Conservation (phyloP, 768 basidiomycete species). For the Podaxis carcinomalis region DNA sequence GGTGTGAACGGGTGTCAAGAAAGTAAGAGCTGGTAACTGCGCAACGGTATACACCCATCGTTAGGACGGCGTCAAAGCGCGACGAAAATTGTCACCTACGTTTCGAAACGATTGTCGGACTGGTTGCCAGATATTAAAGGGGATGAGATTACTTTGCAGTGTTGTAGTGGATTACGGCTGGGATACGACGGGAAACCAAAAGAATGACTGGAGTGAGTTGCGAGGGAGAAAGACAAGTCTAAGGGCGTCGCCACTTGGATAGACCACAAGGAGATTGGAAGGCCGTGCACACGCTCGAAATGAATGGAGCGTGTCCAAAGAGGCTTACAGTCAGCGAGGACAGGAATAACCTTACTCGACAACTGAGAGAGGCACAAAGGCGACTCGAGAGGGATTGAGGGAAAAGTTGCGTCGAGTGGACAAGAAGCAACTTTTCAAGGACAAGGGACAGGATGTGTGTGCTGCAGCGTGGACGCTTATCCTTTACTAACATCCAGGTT, state of each 20-base stretch:
- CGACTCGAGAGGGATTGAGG: slow-evolving; percentile 27
- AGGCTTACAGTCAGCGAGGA: slow-evolving; percentile 25
- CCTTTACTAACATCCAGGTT: slow-evolving; percentile 39
- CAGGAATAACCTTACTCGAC: slow-evolving; percentile 29
- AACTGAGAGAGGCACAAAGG: slow-evolving; percentile 27
- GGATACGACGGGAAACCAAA: slow-evolving; percentile 29
- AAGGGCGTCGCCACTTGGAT: slow-evolving; percentile 33
- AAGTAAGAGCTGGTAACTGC: not conserved
- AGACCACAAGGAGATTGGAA: slow-evolving; percentile 20
- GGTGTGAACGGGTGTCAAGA: slow-evolving; percentile 9
- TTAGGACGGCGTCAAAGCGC: not conserved
- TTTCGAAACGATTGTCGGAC: slow-evolving; percentile 20
- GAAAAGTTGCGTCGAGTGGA: slow-evolving; percentile 41
- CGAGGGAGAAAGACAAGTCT: slow-evolving; percentile 24
- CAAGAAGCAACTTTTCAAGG: slow-evolving; percentile 50
- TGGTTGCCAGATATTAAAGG: slow-evolving; percentile 16
- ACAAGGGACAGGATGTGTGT: slow-evolving; percentile 40
- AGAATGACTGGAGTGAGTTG: slow-evolving; percentile 47
- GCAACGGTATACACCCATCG: slow-evolving; percentile 3
- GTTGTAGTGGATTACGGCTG: slow-evolving; percentile 19
- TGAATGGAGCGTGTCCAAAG: slow-evolving; percentile 45
- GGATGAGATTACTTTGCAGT: slow-evolving; percentile 27
- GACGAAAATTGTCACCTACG: slow-evolving; percentile 7
- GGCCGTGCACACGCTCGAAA: slow-evolving; percentile 41
- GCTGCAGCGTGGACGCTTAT: slow-evolving; percentile 52